phyloP scores from a whole-genome alignment of 768 basidiomycete genomes.

The Boletellus ananas region DNA sequence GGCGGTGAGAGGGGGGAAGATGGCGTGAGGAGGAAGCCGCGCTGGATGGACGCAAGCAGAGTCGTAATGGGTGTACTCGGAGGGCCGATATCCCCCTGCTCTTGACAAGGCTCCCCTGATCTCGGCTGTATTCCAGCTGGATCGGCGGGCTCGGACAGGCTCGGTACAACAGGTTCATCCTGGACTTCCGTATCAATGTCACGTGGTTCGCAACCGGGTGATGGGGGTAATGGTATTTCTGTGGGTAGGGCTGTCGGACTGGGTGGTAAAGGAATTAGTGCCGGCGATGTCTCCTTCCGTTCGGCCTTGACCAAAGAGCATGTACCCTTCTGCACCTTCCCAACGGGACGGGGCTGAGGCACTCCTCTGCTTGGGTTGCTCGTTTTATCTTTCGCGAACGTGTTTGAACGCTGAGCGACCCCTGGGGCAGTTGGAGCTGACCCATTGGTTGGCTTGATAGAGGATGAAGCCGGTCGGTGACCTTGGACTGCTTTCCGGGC shows the following conservation, averaged over 20 bases:
- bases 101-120: constrained; percentile 2
- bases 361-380: constrained; percentile 1
- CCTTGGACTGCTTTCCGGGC: constrained; percentile 10
- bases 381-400: constrained; percentile 5
- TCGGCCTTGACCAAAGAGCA: constrained; percentile 10
- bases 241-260: constrained; percentile 19
- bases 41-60: constrained; percentile 57
- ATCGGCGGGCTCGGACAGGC: neutral
- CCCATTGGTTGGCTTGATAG: constrained; percentile 9
- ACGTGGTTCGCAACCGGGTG: constrained; percentile 11
- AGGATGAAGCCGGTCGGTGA: constrained; percentile 1
- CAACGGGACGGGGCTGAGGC: constrained; percentile 8
- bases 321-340: constrained; percentile 7
- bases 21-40: constrained; percentile 65
- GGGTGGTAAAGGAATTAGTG: constrained; percentile 17
- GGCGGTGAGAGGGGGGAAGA: constrained; percentile 59
- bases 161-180: constrained; percentile 1
- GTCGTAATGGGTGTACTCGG: constrained; percentile 64
- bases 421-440: neutral
- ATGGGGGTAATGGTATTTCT: constrained; percentile 20
- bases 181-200: constrained; percentile 1
- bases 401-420: constrained; percentile 9
- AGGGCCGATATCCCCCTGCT: neutral
- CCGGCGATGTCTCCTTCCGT: constrained; percentile 14
- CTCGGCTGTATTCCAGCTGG: neutral